Conservation (phyloP, 148 eudicot genomes). For the Silene uniflora region DNA sequence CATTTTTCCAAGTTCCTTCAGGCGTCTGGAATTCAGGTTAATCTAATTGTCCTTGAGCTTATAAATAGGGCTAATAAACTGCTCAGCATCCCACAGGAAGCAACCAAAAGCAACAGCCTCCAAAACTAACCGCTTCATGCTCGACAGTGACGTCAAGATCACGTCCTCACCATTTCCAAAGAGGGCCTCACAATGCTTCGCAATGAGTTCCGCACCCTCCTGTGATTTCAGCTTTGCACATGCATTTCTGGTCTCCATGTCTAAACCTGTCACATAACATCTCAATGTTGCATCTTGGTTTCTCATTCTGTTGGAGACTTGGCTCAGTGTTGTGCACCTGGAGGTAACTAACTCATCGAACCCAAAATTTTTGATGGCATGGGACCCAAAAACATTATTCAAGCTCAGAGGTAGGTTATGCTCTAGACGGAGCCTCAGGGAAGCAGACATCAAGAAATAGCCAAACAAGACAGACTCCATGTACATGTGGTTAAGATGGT, state of each 20-base stretch:
- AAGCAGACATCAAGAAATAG: constrained; percentile 76
- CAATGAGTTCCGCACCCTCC: constrained; percentile 49
- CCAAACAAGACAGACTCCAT: constrained; percentile 61
- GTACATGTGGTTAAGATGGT: constrained; percentile 48
- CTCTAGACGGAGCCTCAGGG: constrained; percentile 61
- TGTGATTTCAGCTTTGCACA: constrained; percentile 58
- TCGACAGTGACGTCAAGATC: constrained; percentile 63
- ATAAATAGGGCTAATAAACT: constrained; percentile 44
- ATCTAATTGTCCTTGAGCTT: constrained; percentile 45
- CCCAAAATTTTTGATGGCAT: constrained; percentile 26
- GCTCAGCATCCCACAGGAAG: constrained; percentile 86
- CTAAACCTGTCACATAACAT: constrained; percentile 51
- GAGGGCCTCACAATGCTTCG: constrained; percentile 61
- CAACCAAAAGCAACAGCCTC: constrained; percentile 89
- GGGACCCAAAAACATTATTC: constrained; percentile 19
- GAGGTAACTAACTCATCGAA: constrained; percentile 30
- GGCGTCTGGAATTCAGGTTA: neutral
- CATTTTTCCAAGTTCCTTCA: neutral
- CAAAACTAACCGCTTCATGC: constrained; percentile 70
- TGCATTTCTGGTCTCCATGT: constrained; percentile 37
- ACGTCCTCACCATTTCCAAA: constrained; percentile 43
- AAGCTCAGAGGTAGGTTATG: constrained; percentile 25
- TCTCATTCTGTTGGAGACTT: constrained; percentile 25
- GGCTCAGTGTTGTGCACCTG: constrained; percentile 30
- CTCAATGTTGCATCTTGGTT: constrained; percentile 43